Conservation (phyloP, 164 flowering plant species). For the Annona squamosa region DNA sequence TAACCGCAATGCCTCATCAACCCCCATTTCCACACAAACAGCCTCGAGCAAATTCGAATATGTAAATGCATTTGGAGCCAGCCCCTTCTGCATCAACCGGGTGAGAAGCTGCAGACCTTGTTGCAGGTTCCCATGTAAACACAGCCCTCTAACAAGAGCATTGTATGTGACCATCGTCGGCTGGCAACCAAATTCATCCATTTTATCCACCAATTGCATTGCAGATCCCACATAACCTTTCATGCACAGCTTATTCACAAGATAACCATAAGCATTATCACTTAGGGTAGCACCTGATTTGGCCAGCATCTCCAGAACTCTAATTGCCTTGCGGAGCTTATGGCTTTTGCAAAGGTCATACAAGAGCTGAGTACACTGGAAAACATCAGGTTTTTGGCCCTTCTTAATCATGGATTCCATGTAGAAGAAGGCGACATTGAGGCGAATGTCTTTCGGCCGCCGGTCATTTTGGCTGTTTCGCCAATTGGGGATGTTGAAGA, state of each 20-base stretch:
- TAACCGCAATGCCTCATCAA: constrained; percentile 62
- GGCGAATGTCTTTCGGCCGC: constrained; percentile 35
- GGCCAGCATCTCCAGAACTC: constrained; percentile 72
- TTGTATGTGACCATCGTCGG: constrained; percentile 60
- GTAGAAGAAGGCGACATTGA: constrained; percentile 54
- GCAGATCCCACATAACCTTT: constrained; percentile 76
- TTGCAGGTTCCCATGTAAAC: constrained; percentile 54
- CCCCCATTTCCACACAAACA: constrained; percentile 75
- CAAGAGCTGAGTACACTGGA: constrained; percentile 59
- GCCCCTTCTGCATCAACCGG: constrained; percentile 54
- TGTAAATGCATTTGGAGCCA: constrained; percentile 70
- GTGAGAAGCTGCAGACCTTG: constrained; percentile 65
- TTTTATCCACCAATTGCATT: constrained; percentile 71
- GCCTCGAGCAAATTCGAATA: constrained; percentile 79
- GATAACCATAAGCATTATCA: constrained; percentile 45
- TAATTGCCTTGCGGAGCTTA: constrained; percentile 54
- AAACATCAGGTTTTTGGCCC: constrained; percentile 66
- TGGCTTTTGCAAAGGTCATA: constrained; percentile 67
- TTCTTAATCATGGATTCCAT: constrained; percentile 58
- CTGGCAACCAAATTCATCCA: constrained; percentile 69
- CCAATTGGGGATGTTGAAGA: constrained; percentile 66
- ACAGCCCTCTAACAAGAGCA: constrained; percentile 72
- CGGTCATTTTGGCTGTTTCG: constrained; percentile 36
- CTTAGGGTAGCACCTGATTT: constrained; percentile 55
- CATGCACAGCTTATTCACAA: constrained; percentile 69